Conservation (phyloP, 2,329 filamentous ascomycete species). For the Phyllosticta citrichinensis region DNA sequence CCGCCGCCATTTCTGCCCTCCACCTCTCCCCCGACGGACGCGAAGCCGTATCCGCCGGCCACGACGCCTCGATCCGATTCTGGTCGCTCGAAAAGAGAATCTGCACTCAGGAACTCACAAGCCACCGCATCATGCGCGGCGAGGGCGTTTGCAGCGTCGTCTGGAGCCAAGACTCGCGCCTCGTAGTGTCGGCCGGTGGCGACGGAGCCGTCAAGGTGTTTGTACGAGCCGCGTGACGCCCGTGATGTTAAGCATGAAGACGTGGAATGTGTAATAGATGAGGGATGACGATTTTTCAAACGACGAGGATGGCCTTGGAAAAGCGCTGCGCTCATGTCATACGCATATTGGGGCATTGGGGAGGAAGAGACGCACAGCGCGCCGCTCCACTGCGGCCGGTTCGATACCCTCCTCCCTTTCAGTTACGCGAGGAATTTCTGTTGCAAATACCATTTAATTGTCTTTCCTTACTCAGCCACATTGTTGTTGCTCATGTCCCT, state of each 20-base stretch:
- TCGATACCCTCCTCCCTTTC: not conserved
- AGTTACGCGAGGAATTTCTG: not conserved
- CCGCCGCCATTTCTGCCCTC: constrained; percentile 81
- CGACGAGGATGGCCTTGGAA: not conserved
- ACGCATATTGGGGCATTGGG: not conserved
- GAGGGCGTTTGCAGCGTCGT: constrained; percentile 91
- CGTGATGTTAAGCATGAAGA: not conserved
- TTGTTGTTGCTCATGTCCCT: not conserved
- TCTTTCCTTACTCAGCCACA: not conserved
- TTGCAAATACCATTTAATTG: not conserved
- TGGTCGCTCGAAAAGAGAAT: constrained; percentile 94
- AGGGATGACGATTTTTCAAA: not conserved
- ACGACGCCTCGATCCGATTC: constrained; percentile 91
- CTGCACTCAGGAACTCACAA: constrained; percentile 91
- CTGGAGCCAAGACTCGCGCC: constrained; percentile 90
- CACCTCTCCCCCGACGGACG: constrained; percentile 87
- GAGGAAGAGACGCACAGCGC: not conserved
- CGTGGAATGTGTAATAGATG: not conserved
- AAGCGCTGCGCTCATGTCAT: not conserved
- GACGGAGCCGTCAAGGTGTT: constrained; percentile 96
- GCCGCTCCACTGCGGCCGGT: not conserved
- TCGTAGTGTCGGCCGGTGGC: constrained; percentile 88
- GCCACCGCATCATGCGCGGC: constrained; percentile 85
- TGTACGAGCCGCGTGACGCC: constrained; percentile 14
- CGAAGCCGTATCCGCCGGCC: constrained; percentile 89